Conservation (phyloP, 768 basidiomycete species). For the Peribolospora baueri region DNA sequence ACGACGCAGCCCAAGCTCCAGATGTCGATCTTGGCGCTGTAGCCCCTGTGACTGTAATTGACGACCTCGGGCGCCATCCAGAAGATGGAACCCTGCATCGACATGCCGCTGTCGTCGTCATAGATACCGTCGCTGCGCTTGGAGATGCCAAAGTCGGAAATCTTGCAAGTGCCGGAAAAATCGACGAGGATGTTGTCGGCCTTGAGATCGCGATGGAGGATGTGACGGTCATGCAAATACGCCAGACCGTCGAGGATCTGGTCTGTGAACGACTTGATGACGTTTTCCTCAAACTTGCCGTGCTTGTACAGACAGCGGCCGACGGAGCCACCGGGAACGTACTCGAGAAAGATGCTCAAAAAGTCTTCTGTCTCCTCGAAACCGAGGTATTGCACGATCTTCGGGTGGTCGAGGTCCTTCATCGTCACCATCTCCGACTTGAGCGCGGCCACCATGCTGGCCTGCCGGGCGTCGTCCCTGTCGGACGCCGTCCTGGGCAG, state of each 20-base stretch:
- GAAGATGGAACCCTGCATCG: constrained; percentile 92
- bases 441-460: constrained; percentile 64
- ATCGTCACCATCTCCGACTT: constrained; percentile 89
- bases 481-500: constrained; percentile 76
- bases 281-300: constrained; percentile 73
- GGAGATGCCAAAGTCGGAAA: constrained; percentile 96
- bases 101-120: constrained; percentile 39
- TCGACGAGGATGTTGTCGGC: constrained; percentile 97
- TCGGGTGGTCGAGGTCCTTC: constrained; percentile 85
- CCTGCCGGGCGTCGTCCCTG: constrained; percentile 62
- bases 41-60: constrained; percentile 31
- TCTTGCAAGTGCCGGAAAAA: constrained; percentile 75
- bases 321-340: constrained; percentile 91
- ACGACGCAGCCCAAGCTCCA: constrained; percentile 94
- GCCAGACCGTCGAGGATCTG: constrained; percentile 81
- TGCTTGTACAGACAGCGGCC: constrained; percentile 72
- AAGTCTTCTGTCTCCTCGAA: constrained; percentile 15
- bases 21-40: constrained; percentile 92
- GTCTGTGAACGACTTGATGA: constrained; percentile 70
- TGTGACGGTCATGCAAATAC: constrained; percentile 74
- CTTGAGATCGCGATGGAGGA: constrained; percentile 88
- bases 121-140: constrained; percentile 76
- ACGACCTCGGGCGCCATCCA: constrained; percentile 68
- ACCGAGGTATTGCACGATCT: constrained; percentile 93
- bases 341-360: constrained; percentile 66